A percentile compares a stretch with the other conserved stretches of the same genome.
Evolutionary conservation across 2,329 filamentous ascomycete genomes (phyloP).

Genomic region (Colletotrichum neosansevieriae): DNA sequence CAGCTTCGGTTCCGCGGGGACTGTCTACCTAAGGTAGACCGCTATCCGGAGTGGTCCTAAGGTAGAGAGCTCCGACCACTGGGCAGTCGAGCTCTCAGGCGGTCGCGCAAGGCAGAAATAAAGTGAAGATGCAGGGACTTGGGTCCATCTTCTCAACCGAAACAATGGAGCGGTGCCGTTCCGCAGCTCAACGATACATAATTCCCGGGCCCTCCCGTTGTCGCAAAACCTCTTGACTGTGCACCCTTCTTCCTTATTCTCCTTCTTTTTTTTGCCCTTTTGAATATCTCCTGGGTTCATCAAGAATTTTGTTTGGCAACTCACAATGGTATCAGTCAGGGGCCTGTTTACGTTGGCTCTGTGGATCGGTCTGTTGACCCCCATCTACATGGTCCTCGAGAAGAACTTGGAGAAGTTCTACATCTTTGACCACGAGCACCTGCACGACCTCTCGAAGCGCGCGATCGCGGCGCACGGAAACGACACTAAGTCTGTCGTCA

Average conservation of each 20-base stretch:
- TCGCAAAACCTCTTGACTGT: neutral
- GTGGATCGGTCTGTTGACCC: constrained; percentile 65
- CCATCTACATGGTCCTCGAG: constrained; percentile 68
- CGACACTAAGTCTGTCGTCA: constrained; percentile 76
- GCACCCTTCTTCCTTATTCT: neutral
- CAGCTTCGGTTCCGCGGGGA: constrained; percentile 6
- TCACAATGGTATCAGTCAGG: constrained; percentile 42
- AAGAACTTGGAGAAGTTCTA: constrained; percentile 75
- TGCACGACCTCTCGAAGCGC: constrained; percentile 76
- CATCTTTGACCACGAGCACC: constrained; percentile 77
- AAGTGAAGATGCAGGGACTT: constrained; percentile 37
- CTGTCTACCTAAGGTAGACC: too few relatives aligned
- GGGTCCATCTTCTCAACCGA: constrained; percentile 35
- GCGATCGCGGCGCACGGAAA: constrained; percentile 79
- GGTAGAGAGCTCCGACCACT: too few relatives aligned
- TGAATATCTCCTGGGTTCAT: constrained; percentile 4
- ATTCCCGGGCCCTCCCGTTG: constrained; percentile 21
- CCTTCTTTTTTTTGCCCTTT: neutral
- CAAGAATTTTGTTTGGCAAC: neutral
- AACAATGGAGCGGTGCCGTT: constrained; percentile 34
- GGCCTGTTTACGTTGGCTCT: constrained; percentile 64
- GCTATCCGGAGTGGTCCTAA: constrained; percentile 28
- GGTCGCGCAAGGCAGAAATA: constrained; percentile 40
- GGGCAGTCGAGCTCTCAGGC: constrained; percentile 32
- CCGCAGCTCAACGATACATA: constrained; percentile 24